A percentile compares a stretch with the other conserved stretches of the same genome.
Conservation (phyloP, 2,329 filamentous ascomycete species). For the Allantophomopsis cytisporea region DNA sequence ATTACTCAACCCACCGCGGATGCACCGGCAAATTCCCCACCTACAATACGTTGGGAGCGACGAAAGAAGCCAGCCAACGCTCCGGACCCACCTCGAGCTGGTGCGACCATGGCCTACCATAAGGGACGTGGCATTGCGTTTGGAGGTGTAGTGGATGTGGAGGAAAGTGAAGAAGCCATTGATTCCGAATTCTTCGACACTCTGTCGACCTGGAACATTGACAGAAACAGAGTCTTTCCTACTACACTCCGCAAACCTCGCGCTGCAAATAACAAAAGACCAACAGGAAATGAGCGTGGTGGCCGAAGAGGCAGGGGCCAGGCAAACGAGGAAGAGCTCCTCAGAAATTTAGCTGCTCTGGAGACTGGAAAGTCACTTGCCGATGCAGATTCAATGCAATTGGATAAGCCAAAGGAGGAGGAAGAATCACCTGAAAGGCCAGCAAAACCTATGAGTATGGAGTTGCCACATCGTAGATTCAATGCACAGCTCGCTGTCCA, state of each 20-base stretch:
- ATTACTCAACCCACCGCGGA: slow-evolving; percentile 62
- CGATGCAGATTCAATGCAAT: slow-evolving; percentile 31
- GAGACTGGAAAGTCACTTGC: slow-evolving; percentile 59
- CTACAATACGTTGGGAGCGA: slow-evolving; percentile 77
- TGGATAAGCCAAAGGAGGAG: slow-evolving; percentile 33
- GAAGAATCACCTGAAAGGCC: slow-evolving; percentile 41
- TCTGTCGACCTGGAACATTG: slow-evolving; percentile 86
- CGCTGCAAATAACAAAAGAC: slow-evolving; percentile 44
- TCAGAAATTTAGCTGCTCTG: slow-evolving; percentile 75
- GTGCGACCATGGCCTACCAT: slow-evolving; percentile 88
- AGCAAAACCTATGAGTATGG: slow-evolving; percentile 53
- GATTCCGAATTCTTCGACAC: slow-evolving; percentile 96
- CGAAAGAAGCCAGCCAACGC: slow-evolving; percentile 86
- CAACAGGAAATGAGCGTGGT: slow-evolving; percentile 38
- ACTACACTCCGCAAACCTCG: slow-evolving; percentile 64
- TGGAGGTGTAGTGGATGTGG: slow-evolving; percentile 87
- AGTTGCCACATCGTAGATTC: slow-evolving; percentile 82
- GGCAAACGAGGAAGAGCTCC: slow-evolving; percentile 81
- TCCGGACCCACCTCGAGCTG: slow-evolving; percentile 71
- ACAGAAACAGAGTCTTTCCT: slow-evolving; percentile 89
- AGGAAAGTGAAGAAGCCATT: slow-evolving; percentile 85
- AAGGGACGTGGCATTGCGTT: slow-evolving; percentile 88
- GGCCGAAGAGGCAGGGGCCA: slow-evolving; percentile 62
- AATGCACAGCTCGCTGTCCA: slow-evolving; percentile 86
- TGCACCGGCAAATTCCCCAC: slow-evolving; percentile 48